phyloP scores from a whole-genome alignment of 306 rosid genomes.

The Cicer pinnatifidum region DNA sequence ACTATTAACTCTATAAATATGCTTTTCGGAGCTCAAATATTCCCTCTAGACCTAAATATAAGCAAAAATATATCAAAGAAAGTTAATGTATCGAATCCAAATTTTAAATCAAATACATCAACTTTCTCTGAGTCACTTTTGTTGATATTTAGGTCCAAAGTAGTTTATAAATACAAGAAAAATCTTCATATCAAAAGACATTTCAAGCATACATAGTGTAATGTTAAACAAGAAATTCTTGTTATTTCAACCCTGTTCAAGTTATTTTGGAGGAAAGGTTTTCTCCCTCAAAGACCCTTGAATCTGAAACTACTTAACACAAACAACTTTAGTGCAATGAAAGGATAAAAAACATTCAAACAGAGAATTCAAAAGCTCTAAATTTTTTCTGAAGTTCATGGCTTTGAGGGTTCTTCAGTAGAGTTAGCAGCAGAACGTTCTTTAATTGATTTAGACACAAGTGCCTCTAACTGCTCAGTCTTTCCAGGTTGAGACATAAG shows the following conservation, averaged over 20 bases:
- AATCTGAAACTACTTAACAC: slow-evolving; percentile 37
- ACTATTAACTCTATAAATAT: too few species aligned
- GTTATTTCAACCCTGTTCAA: slow-evolving; percentile 36
- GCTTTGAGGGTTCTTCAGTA: slow-evolving; percentile 58
- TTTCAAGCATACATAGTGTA: slow-evolving; percentile 15
- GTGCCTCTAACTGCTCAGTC: slow-evolving; percentile 10
- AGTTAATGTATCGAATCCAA: too few species aligned
- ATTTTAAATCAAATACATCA: too few species aligned
- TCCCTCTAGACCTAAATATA: too few species aligned
- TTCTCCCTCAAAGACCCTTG: slow-evolving; percentile 10
- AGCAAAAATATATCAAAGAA: too few species aligned
- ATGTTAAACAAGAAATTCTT: slow-evolving; percentile 30
- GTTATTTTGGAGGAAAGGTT: slow-evolving; percentile 36
- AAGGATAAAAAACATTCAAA: slow-evolving; percentile 36
- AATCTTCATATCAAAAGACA: slow-evolving; percentile 14
- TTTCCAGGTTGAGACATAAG: slow-evolving; percentile 26
- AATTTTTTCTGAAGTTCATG: slow-evolving; percentile 38
- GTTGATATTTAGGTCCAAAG: too few species aligned
- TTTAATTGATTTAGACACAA: slow-evolving; percentile 1
- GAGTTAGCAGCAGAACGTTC: slow-evolving; percentile 44
- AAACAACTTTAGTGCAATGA: slow-evolving; percentile 23
- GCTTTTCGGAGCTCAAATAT: too few species aligned
- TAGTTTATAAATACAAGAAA: not conserved
- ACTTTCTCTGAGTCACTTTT: too few species aligned
- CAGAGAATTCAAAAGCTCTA: slow-evolving; percentile 44